Base-by-base conservation (phyloP, 331 rosid genomes). In the Malus hybrid region DNA sequence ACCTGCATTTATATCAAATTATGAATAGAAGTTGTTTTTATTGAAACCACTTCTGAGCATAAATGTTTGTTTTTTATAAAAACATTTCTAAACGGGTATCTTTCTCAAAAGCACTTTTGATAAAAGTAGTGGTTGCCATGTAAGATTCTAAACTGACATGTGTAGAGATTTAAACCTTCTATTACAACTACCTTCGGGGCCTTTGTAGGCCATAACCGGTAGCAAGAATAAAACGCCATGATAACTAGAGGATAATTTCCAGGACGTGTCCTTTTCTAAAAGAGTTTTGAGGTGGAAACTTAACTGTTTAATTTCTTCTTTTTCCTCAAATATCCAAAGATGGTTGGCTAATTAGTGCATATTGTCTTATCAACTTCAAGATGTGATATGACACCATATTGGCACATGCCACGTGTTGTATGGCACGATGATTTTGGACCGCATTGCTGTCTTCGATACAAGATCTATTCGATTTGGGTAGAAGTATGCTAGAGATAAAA, bases 61-160 rank as follows among this genome's bases (percentile, higher is more conserved):
- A 39, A 39, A 7, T 36, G 44, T 2, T 36, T 24, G 24, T 36
- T 65, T 36, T 31, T 31, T 36, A 6, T 36, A 50, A 50, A 50
- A 6, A 2, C 19, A 15, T 50, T 16, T 52, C 57, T 16, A 52
- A 52, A 52, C 1, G 20, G 20, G 20, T 5, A 18, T 52, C 60
- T 12, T 39, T 39, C 46, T 39, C 52, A 74, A 74, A 74, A 29
- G 70, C 78, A 46, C 78, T 29, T 74, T 29, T 27, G 67, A 15
- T 29, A 71, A 84, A 82, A 83, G 20, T 55, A 86, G 81, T 80
- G 89, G 90, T 62, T 72, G 85, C 4, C 73, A 81, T 69, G 27
- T 79, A 80, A 83, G 86, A 76, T 79, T 73, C 89, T 80, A 32
- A 60, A 60, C 3, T 63, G 65, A 52, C 16, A 76, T 15, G 76